Evolutionary conservation across 179 eudicot genomes (phyloP).

Genomic region (Pouteria campechiana): DNA sequence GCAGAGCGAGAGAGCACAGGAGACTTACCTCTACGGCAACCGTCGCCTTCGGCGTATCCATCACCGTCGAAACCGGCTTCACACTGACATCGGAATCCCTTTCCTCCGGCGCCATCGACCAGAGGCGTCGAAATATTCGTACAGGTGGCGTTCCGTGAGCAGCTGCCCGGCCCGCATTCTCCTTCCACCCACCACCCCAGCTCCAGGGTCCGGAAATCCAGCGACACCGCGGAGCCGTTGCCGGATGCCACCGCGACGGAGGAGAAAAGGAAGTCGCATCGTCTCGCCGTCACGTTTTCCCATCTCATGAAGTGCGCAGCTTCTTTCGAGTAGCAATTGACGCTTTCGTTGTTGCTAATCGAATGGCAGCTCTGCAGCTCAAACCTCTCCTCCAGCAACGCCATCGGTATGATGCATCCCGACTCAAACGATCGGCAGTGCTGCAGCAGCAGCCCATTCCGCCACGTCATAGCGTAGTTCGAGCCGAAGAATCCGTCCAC

Average conservation of each 20-base stretch:
- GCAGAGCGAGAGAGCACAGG: not conserved
- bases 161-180: slow-evolving; percentile 19
- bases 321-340: slow-evolving; percentile 31
- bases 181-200: slow-evolving; percentile 74
- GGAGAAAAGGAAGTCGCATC: slow-evolving; percentile 32
- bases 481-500: slow-evolving; percentile 11
- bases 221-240: slow-evolving; percentile 10
- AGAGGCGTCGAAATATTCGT: not conserved
- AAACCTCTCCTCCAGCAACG: slow-evolving; percentile 11
- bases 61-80: slow-evolving; percentile 45
- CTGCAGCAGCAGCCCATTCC: slow-evolving; percentile 30
- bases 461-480: slow-evolving; percentile 27
- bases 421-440: slow-evolving; percentile 16
- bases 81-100: slow-evolving; percentile 39
- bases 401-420: slow-evolving; percentile 29
- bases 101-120: slow-evolving; percentile 4
- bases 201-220: slow-evolving; percentile 41
- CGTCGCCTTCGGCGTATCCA: slow-evolving; percentile 30
- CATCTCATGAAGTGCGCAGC: slow-evolving; percentile 15
- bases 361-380: slow-evolving; percentile 4
- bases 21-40: slow-evolving; percentile 44
- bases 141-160: slow-evolving; percentile 33
- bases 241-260: slow-evolving; percentile 25
- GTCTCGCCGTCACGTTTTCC: slow-evolving; percentile 5
- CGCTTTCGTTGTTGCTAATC: slow-evolving; percentile 6